Evolutionary conservation across 2,329 filamentous ascomycete genomes (phyloP).

Genomic region (Xylariaceae sp.): DNA sequence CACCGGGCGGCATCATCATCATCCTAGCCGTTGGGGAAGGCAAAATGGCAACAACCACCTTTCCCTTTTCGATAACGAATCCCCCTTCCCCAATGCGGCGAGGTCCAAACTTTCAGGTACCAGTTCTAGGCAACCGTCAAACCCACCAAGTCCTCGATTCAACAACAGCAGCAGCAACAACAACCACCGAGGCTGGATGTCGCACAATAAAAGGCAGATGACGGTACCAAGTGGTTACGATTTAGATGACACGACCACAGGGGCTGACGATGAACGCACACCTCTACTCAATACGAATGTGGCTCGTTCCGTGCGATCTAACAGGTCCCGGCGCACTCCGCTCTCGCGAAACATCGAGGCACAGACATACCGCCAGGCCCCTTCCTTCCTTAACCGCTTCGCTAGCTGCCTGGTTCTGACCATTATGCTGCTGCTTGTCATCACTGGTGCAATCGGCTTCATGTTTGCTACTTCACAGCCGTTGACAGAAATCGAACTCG

Average conservation of each 20-base stretch:
- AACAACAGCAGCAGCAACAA: no score
- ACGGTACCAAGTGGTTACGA: conserved; percentile 67
- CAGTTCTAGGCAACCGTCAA: conserved; percentile 56
- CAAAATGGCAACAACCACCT: conserved; percentile 62
- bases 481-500: conserved; percentile 71
- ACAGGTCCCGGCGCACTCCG: conserved; percentile 52
- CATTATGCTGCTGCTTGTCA: conserved; percentile 73
- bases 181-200: conserved; percentile 20
- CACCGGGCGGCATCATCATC: conserved; percentile 72
- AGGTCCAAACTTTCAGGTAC: conserved; percentile 58
- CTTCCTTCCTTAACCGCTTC: conserved; percentile 65
- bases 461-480: conserved; percentile 90
- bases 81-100: conserved; percentile 67
- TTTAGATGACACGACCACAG: conserved; percentile 71
- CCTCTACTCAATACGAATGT: conserved; percentile 62
- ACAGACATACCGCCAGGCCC: conserved; percentile 59
- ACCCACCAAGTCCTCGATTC: conserved; percentile 66
- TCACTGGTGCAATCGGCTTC: conserved; percentile 82
- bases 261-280: conserved; percentile 82
- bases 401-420: conserved; percentile 85
- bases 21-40: conserved; percentile 69
- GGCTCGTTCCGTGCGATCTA: conserved; percentile 53
- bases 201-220: conserved; percentile 46
- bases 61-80: conserved; percentile 72
- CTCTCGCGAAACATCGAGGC: conserved; percentile 68